Conservation (phyloP, 805 yeast genomes). For the Starmera quercuum region DNA sequence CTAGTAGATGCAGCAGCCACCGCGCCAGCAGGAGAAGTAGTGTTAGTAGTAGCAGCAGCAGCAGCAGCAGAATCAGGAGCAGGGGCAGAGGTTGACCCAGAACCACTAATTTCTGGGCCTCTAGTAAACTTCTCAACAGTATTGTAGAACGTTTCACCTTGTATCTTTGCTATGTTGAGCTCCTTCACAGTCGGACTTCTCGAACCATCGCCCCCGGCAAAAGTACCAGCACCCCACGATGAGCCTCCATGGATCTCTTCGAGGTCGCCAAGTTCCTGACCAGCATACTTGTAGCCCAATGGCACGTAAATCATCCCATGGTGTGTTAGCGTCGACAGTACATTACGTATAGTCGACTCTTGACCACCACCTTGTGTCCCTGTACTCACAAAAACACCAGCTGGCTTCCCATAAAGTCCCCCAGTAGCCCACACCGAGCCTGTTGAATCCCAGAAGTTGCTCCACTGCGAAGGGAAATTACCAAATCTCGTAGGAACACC, state of each 20-base stretch:
- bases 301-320: conserved; percentile 81
- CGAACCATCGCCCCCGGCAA: conserved; percentile 66
- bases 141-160: conserved; percentile 55
- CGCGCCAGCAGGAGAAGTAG: conserved; percentile 3
- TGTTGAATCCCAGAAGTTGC: conserved; percentile 68
- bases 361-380: conserved; percentile 81
- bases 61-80: conserved; percentile 3
- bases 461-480: conserved; percentile 70
- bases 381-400: conserved; percentile 65
- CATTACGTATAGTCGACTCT: conserved; percentile 60
- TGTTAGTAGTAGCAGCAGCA: conserved; percentile 4
- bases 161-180: conserved; percentile 48
- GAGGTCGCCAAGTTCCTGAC: conserved; percentile 42
- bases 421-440: conserved; percentile 79
- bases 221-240: conserved; percentile 78
- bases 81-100: neutral
- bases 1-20: conserved; percentile 6
- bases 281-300: conserved; percentile 54
- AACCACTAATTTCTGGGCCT: neutral
- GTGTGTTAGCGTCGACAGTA: conserved; percentile 60
- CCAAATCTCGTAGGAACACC: conserved; percentile 89
- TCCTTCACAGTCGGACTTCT: conserved; percentile 57
- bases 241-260: conserved; percentile 70
- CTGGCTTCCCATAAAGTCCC: conserved; percentile 65
- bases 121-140: conserved; percentile 23